These are phyloP conservation scores for Aspergillus fischeri DNA, from an alignment of 2,329 filamentous ascomycete species.

Conservation along the genomic window DNA sequence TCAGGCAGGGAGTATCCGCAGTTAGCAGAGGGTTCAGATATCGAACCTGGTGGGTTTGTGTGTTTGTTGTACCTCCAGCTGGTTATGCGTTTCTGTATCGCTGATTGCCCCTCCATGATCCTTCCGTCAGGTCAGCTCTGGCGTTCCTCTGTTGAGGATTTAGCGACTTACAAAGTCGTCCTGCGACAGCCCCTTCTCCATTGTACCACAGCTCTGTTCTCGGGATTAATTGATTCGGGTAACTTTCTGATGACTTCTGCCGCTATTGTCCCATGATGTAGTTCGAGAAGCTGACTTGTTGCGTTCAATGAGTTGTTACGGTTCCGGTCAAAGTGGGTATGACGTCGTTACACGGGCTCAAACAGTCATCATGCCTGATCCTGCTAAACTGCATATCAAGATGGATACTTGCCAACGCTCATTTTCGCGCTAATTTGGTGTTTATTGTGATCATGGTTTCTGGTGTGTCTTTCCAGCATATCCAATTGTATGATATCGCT, in stretches of 20 bases:
- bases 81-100: conserved; percentile 31
- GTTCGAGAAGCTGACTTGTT: not conserved
- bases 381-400: not conserved
- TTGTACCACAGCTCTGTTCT: not conserved
- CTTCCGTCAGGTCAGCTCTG: conserved; percentile 15
- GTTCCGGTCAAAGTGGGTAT: conserved; percentile 19
- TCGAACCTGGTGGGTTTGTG: not conserved
- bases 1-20: not conserved
- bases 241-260: not conserved
- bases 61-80: conserved; percentile 30
- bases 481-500: not conserved
- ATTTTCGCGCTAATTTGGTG: not conserved
- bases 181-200: conserved; percentile 1
- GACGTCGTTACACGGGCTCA: conserved; percentile 20
- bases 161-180: conserved; percentile 18
- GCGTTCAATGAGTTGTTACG: conserved; percentile 9
- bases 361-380: not conserved
- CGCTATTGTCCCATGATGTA: not conserved
- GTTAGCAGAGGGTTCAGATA: not conserved
- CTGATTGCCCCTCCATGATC: conserved; percentile 29
- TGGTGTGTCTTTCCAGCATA: not conserved
- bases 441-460: not conserved
- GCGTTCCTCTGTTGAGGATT: conserved; percentile 3
- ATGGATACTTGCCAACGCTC: not conserved
- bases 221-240: not conserved